A percentile compares a stretch with the other conserved stretches of the same genome.
phyloP scores from a whole-genome alignment of 2,329 filamentous ascomycete species.

The Cladosporium sp. region DNA sequence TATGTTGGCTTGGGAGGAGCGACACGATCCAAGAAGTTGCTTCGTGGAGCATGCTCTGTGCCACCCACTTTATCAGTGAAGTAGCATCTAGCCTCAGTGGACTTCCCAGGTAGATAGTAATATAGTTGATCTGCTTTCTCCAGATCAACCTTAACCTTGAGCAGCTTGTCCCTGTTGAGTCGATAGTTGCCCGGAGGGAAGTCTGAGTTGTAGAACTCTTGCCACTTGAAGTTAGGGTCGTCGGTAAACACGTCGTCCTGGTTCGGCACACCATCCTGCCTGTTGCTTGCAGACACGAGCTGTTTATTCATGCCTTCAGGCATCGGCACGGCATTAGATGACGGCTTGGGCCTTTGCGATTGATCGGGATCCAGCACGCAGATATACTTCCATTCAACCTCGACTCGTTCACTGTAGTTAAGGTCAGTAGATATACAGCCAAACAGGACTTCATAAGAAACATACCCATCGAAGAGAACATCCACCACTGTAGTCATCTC shows the following conservation, averaged over 20 bases:
- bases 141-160: conserved; percentile 67
- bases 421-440: conserved; percentile 13
- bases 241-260: conserved; percentile 46
- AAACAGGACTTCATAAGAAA: conserved; percentile 32
- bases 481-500: conserved; percentile 77
- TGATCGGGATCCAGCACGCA: conserved; percentile 67
- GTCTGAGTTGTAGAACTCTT: conserved; percentile 64
- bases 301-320: conserved; percentile 51
- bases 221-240: conserved; percentile 43
- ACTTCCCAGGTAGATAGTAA: conserved; percentile 80
- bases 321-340: conserved; percentile 65
- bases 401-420: conserved; percentile 58
- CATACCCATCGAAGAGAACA: conserved; percentile 77
- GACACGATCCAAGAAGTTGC: conserved; percentile 68
- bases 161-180: conserved; percentile 19
- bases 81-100: conserved; percentile 84
- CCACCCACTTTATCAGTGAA: conserved; percentile 74
- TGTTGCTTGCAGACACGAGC: conserved; percentile 42
- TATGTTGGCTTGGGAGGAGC: conserved; percentile 32
- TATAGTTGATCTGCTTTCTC: conserved; percentile 71
- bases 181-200: conserved; percentile 35
- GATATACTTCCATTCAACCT: conserved; percentile 82
- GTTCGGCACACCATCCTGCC: conserved; percentile 46
- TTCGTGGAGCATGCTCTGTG: conserved; percentile 60
- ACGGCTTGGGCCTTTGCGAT: conserved; percentile 69